Evolutionary conservation across 2,329 filamentous ascomycete species (phyloP), one percentile per base, ranked within the genome.

Genomic region (Ophiostoma quercus): DNA sequence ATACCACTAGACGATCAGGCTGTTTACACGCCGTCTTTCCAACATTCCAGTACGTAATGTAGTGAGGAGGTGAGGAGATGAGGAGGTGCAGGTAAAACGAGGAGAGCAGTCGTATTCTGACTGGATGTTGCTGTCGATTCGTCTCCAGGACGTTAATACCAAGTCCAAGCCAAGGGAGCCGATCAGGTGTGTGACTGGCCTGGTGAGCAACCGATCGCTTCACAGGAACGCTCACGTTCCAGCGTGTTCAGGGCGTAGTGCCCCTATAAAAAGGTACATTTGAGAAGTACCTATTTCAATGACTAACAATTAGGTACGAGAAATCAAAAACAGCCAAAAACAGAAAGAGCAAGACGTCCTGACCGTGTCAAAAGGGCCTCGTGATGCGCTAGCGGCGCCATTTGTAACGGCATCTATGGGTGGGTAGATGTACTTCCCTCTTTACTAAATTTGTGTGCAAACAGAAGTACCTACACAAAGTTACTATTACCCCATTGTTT

Each of bases 261-360:
- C 25, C 9, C 14, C 25, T 19, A 7, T 29, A 8, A 19, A 32
- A 29, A 32, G 57, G 57, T 32, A 62, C 57, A 65, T 37, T 3
- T 6, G 34, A 14, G 22, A 57, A 25, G 67, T 69, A 67, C 69
- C 12, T 68, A 67, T 75, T 75, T 71, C 69, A 67, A 74, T 77
- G 74, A 76, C 74, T 75, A 76, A 77, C 74, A 51, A 71, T 77
- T 77, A 77, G 73, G 72, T 75, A 76, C 72, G 72, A 73, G 73
- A 76, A 76, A 76, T 71, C 66, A 47, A 47, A 47, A 47, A 47
- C 43, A 47, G 43, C 14, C 41, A 43, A 43, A 14, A 43, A 43
- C 41, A 43, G 41, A 5, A 47, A n/a, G 66, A 43, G 57, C 37
- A 19, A 41, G 34, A 32, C 67, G 37, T 37, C 62, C 34, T 41